phyloP scores from a whole-genome alignment of 2,329 filamentous ascomycete species.

The Calonectria honghensis region DNA sequence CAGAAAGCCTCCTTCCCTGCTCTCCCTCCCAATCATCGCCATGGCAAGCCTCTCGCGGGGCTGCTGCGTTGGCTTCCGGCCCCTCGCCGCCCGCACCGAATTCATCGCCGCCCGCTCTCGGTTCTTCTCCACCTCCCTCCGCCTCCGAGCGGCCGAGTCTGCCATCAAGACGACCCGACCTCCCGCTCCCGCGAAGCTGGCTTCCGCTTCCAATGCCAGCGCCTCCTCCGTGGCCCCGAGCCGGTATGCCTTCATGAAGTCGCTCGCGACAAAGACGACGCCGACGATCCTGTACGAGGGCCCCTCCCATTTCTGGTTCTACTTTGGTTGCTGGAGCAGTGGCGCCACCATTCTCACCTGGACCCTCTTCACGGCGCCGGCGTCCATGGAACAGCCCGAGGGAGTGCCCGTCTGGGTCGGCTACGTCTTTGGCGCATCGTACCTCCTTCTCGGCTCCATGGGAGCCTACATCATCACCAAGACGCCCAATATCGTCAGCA shows the following conservation, averaged over 20 bases:
- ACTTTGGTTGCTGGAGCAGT: slow-evolving; percentile 75
- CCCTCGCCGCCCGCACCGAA: slow-evolving; percentile 51
- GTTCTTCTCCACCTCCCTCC: slow-evolving; percentile 57
- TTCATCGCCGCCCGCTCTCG: slow-evolving; percentile 51
- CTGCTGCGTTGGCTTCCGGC: slow-evolving; percentile 54
- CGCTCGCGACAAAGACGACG: slow-evolving; percentile 72
- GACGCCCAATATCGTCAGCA: slow-evolving; percentile 74
- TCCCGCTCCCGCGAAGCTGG: slow-evolving; percentile 37
- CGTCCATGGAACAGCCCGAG: slow-evolving; percentile 63
- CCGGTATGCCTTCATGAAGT: slow-evolving; percentile 70
- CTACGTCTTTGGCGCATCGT: slow-evolving; percentile 74
- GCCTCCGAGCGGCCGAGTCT: slow-evolving; percentile 47
- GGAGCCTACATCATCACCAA: slow-evolving; percentile 76
- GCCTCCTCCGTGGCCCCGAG: slow-evolving; percentile 47
- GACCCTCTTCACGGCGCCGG: slow-evolving; percentile 60
- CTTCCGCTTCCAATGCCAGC: slow-evolving; percentile 27
- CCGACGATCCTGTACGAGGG: slow-evolving; percentile 79
- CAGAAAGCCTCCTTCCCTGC: no score
- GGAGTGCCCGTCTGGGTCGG: slow-evolving; percentile 75
- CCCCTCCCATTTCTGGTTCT: slow-evolving; percentile 78
- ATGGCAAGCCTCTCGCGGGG: slow-evolving; percentile 60
- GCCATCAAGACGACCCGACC: slow-evolving; percentile 45
- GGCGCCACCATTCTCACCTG: slow-evolving; percentile 65
- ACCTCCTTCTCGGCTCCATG: slow-evolving; percentile 75
- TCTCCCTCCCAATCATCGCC: background rate